phyloP scores from a whole-genome alignment of 2,329 filamentous ascomycete genomes.

The Hypoxylon sp. region DNA sequence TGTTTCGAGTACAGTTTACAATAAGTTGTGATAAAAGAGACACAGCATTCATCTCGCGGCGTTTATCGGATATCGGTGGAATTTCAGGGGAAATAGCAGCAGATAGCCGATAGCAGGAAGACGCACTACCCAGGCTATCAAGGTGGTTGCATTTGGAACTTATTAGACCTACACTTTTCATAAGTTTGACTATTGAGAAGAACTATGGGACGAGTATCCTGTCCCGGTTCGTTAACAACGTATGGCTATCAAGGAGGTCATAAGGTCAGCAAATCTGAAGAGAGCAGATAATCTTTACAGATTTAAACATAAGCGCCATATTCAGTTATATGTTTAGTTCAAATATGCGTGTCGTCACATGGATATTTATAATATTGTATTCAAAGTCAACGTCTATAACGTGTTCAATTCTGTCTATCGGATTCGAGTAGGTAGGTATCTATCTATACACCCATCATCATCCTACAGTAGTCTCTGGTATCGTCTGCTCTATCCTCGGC shows the following conservation, averaged over 20 bases:
- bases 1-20: slow-evolving; percentile 23
- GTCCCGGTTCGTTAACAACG: background rate
- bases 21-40: slow-evolving; percentile 32
- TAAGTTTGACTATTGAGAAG: slow-evolving; percentile 20
- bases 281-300: background rate
- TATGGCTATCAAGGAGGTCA: background rate
- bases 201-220: background rate
- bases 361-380: background rate
- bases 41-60: slow-evolving; percentile 37
- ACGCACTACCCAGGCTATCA: slow-evolving; percentile 17
- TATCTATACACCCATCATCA: slow-evolving; percentile 8
- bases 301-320: background rate
- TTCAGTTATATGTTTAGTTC: background rate
- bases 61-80: slow-evolving; percentile 39
- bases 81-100: slow-evolving; percentile 21
- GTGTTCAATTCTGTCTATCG: slow-evolving; percentile 5
- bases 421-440: background rate
- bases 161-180: slow-evolving; percentile 18
- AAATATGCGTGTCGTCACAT: background rate
- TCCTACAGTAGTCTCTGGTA: slow-evolving; percentile 33
- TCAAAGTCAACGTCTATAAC: background rate
- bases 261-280: background rate
- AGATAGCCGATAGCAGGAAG: slow-evolving; percentile 34
- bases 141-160: slow-evolving; percentile 30
- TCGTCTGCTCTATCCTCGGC: slow-evolving; percentile 54